These are phyloP conservation scores for Cryptosporidium ryanae DNA, from an alignment of 169 alveolate genomes.

Conservation along the genomic window DNA sequence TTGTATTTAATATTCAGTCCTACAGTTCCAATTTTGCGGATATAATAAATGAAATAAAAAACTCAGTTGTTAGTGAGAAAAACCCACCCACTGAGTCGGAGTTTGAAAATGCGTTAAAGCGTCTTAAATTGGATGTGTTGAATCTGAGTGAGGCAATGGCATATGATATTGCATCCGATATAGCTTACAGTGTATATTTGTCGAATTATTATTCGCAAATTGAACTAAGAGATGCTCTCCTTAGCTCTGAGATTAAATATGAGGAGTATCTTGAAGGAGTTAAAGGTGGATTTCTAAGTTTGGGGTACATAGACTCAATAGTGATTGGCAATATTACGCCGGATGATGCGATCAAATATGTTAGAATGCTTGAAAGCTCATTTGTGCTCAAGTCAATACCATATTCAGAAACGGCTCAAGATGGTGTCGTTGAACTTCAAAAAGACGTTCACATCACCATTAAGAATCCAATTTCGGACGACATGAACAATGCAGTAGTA, in stretches of 20 bases:
- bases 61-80: not conserved
- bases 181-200: conserved; percentile 47
- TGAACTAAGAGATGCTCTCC: conserved; percentile 38
- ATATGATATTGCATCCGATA: conserved; percentile 54
- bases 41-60: not conserved
- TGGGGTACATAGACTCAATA: conserved; percentile 51
- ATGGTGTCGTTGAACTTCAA: conserved; percentile 9
- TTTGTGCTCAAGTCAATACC: not conserved
- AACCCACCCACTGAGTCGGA: conserved; percentile 24
- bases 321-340: conserved; percentile 47
- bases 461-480: conserved; percentile 57
- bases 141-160: conserved; percentile 55
- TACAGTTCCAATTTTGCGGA: conserved; percentile 62
- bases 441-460: conserved; percentile 25
- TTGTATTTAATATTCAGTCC: conserved; percentile 17
- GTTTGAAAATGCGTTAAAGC: conserved; percentile 21
- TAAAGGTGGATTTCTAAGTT: not conserved
- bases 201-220: conserved; percentile 56
- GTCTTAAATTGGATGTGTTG: conserved; percentile 25
- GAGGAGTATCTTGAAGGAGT: conserved; percentile 11
- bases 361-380: not conserved
- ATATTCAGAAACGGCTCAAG: conserved; percentile 39
- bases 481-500: conserved; percentile 56
- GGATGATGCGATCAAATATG: not conserved
- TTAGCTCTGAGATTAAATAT: conserved; percentile 13